phyloP scores from a whole-genome alignment of 805 yeast genomes.

The Myxozyma sirexii region DNA sequence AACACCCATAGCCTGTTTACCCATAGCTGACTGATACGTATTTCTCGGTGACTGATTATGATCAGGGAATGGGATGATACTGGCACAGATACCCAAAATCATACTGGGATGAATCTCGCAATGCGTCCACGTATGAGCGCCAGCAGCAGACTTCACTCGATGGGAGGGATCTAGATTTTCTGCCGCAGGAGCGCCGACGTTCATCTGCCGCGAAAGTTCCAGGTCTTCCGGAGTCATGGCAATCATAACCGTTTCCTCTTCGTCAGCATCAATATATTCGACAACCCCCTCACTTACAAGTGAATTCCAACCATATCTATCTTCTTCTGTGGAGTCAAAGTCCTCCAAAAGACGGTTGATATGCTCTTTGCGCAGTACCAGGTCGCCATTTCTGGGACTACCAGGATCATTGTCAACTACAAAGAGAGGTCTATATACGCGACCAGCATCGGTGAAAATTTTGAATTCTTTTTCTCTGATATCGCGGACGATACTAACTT shows the following conservation, averaged over 20 bases:
- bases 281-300: conserved; percentile 83
- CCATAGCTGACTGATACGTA: conserved; percentile 99
- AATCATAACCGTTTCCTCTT: conserved; percentile 96
- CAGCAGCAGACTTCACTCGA: conserved; percentile 73
- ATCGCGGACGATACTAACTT: conserved; percentile 94
- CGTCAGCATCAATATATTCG: conserved; percentile 98
- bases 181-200: conserved; percentile 47
- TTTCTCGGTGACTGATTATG: conserved; percentile 99
- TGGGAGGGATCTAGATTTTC: conserved; percentile 70
- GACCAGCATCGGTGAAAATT: conserved; percentile 97
- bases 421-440: conserved; percentile 95
- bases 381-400: conserved; percentile 60
- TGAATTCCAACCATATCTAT: conserved; percentile 78
- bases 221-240: conserved; percentile 99
- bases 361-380: conserved; percentile 83
- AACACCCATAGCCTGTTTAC: conserved; percentile 99
- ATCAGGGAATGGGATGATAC: conserved; percentile 99
- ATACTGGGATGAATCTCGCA: conserved; percentile 99
- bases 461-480: conserved; percentile 95
- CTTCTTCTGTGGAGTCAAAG: conserved; percentile 55
- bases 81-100: conserved; percentile 98
- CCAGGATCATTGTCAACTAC: conserved; percentile 78
- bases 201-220: conserved; percentile 58
- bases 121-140: conserved; percentile 87
- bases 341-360: conserved; percentile 63